A percentile compares a stretch with the other conserved stretches of the same genome.
phyloP scores from a whole-genome alignment of 768 basidiomycete species.

The Mycena alexandri region DNA sequence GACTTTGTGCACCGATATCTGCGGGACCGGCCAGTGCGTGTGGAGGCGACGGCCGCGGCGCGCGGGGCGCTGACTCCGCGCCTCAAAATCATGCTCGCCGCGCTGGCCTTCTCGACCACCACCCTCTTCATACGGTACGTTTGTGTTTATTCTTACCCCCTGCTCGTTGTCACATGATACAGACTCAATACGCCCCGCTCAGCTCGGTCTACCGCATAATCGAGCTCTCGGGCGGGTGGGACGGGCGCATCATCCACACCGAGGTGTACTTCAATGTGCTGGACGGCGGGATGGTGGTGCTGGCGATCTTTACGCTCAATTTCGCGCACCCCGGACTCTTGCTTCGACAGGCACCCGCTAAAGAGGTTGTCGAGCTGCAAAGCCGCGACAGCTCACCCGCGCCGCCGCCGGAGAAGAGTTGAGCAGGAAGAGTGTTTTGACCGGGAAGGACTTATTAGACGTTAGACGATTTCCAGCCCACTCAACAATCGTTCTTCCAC shows the following conservation, averaged over 20 bases:
- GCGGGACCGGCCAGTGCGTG: conserved; percentile 47
- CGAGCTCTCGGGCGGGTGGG: conserved; percentile 65
- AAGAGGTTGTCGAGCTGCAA: too few relatives aligned
- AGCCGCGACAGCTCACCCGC: too few relatives aligned
- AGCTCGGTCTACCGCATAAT: conserved; percentile 54
- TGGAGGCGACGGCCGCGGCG: background rate
- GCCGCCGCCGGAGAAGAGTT: too few relatives aligned
- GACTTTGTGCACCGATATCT: conserved; percentile 62
- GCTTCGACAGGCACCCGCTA: too few relatives aligned
- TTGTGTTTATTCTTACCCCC: conserved; percentile 43
- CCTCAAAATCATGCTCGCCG: too few relatives aligned
- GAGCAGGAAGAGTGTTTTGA: too few relatives aligned
- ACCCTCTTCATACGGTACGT: too few relatives aligned
- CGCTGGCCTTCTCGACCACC: conserved; percentile 54
- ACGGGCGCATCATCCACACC: conserved; percentile 61
- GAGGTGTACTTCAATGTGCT: too few relatives aligned
- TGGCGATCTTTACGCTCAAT: conserved; percentile 24
- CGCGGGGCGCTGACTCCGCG: conserved; percentile 6
- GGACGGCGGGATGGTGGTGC: conserved; percentile 26
- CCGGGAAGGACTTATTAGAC: too few relatives aligned
- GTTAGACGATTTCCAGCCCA: too few relatives aligned
- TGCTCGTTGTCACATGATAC: conserved; percentile 46
- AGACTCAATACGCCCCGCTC: too few relatives aligned
- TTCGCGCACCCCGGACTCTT: conserved; percentile 20
- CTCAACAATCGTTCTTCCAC: too few relatives aligned